Conservation (phyloP, 768 basidiomycete genomes). For the Pisolithus orientalis region DNA sequence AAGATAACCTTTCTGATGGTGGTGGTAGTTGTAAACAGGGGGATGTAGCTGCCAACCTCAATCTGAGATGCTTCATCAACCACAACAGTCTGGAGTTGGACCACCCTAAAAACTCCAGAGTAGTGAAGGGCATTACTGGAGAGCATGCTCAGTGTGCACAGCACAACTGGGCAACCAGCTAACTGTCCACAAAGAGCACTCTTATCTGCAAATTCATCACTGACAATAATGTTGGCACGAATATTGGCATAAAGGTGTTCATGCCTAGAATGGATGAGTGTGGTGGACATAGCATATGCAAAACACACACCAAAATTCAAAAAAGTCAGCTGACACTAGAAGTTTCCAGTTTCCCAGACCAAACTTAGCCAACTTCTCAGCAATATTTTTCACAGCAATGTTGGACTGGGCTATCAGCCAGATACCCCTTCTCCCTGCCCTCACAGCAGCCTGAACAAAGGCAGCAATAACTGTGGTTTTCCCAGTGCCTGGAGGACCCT, state of each 20-base stretch:
- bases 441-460: slow-evolving; percentile 46
- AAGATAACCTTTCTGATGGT: slow-evolving; percentile 50
- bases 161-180: slow-evolving; percentile 46
- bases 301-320: slow-evolving; percentile 51
- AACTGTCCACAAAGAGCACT: slow-evolving; percentile 26
- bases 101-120: slow-evolving; percentile 15
- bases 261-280: slow-evolving; percentile 49
- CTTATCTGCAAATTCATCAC: slow-evolving; percentile 28
- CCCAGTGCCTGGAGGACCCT: slow-evolving; percentile 63
- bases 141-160: slow-evolving; percentile 78
- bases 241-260: slow-evolving; percentile 64
- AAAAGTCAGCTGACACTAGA: slow-evolving; percentile 67
- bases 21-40: slow-evolving; percentile 22
- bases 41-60: slow-evolving; percentile 50
- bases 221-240: slow-evolving; percentile 44
- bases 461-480: slow-evolving; percentile 70
- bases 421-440: slow-evolving; percentile 40
- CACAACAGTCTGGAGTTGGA: slow-evolving; percentile 43
- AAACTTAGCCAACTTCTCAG: slow-evolving; percentile 61
- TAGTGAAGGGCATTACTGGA: slow-evolving; percentile 29
- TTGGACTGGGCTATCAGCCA: slow-evolving; percentile 86
- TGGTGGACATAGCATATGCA: neutral
- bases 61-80: slow-evolving; percentile 68
- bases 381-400: slow-evolving; percentile 87
- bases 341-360: slow-evolving; percentile 55